phyloP scores from a whole-genome alignment of 768 basidiomycete species.

The Naematelia aurantialba region DNA sequence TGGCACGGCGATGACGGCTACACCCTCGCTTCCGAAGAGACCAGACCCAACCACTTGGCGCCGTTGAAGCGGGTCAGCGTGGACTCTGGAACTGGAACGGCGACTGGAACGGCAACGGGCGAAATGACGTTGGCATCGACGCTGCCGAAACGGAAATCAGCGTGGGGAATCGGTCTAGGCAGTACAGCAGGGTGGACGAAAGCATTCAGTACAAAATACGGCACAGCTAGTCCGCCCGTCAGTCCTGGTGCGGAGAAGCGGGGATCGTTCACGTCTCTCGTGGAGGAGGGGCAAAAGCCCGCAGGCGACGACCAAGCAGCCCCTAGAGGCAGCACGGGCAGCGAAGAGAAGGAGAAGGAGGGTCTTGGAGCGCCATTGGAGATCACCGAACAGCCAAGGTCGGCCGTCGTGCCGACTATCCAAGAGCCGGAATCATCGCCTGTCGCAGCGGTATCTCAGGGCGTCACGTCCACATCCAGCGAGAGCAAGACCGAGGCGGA shows the following conservation, averaged over 20 bases:
- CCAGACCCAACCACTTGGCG: neutral
- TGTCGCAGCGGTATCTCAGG: neutral
- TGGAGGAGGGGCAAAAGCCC: slow-evolving; percentile 11
- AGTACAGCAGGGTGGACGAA: slow-evolving; percentile 22
- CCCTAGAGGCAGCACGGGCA: neutral
- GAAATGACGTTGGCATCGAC: neutral
- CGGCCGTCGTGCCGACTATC: slow-evolving; percentile 13
- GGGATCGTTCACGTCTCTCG: slow-evolving; percentile 7
- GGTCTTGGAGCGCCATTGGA: slow-evolving; percentile 10
- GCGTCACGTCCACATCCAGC: no score
- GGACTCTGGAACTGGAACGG: neutral
- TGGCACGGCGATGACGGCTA: slow-evolving; percentile 72
- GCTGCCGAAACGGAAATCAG: slow-evolving; percentile 22
- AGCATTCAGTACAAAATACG: slow-evolving; percentile 15
- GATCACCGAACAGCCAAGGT: slow-evolving; percentile 7
- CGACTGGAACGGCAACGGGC: neutral
- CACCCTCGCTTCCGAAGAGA: slow-evolving; percentile 10
- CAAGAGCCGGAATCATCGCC: slow-evolving; percentile 7
- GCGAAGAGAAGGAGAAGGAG: neutral
- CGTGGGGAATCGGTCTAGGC: slow-evolving; percentile 35
- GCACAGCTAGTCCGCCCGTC: slow-evolving; percentile 20
- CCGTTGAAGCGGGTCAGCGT: neutral
- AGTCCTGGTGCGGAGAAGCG: slow-evolving; percentile 22
- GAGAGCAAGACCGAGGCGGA: slow-evolving; percentile 1
- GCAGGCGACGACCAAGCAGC: neutral